Base-by-base conservation (phyloP, 768 basidiomycete genomes). In the Austroboletus festivus region DNA sequence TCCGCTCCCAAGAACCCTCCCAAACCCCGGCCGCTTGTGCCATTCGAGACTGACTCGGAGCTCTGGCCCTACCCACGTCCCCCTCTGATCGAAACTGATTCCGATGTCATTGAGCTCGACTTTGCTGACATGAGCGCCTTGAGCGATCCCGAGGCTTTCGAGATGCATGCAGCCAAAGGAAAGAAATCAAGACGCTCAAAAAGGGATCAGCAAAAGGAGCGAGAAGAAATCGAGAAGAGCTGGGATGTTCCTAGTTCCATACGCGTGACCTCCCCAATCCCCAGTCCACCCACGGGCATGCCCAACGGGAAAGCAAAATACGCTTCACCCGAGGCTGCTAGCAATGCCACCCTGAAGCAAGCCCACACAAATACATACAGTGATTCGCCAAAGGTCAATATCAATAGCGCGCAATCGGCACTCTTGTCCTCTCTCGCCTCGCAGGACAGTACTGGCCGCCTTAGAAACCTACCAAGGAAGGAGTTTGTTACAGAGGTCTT, bases 61-160 rank as follows among this genome's bases (percentile, higher is more conserved):
- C 70, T 87, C 15, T 88, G 85, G 86, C 84, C 86, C 4, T 85
- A 85, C 57, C 76, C 80, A 0, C 79, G 75, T 33, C 68, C 68
- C 4, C 73, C 73, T 11, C 67, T 72, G 40, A 68, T 73, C 47
- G 73, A 73, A 48, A 60, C 48, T 44, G 69, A 68, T 33, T 73
- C 72, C 4, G 86, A 85, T 46, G 79, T 89, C 21, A 76, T 89
- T 10, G 87, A 89, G 63, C 79, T 89, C 43, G 84, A 86, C 61
- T 89, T 86, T 57, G 75, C 75, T 5, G 87, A 89, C 47, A 89
- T 78, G 37, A 82, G 84, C 48, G 81, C 83, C 19, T 63, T 89
- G 58, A 86, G 85, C 60, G 82, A 89, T 54, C 79, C 80, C 2
- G 76, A 75, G 41, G 75, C 77, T 10, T 86, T 85, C 56, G 57